Conservation (phyloP, 805 yeast genomes). For the Kuraishia floccosa region DNA sequence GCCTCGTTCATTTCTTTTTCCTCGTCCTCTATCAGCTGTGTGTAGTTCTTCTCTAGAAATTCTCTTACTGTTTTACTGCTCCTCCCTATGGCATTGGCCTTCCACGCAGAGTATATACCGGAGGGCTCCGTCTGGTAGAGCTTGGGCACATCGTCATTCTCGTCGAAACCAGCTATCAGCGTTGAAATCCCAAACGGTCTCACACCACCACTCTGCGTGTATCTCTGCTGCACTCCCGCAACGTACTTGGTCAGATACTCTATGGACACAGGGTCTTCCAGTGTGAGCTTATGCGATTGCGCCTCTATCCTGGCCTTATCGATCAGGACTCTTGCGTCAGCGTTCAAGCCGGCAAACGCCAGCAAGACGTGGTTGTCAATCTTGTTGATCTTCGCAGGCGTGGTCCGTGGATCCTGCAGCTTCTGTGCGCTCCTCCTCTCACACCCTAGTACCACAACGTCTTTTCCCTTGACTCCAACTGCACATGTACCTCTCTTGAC, state of each 20-base stretch:
- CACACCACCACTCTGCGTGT: conserved; percentile 97
- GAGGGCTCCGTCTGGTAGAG: conserved; percentile 95
- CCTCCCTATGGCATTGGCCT: conserved; percentile 94
- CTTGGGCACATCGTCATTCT: conserved; percentile 68
- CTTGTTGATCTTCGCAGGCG: conserved; percentile 89
- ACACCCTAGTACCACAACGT: conserved; percentile 88
- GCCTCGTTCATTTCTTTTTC: conserved; percentile 52
- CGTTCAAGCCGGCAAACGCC: conserved; percentile 95
- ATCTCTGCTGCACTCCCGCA: conserved; percentile 96
- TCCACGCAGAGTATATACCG: conserved; percentile 96
- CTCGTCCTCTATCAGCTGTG: conserved; percentile 16
- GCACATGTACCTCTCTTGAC: conserved; percentile 98
- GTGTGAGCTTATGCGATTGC: conserved; percentile 85
- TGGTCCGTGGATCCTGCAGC: conserved; percentile 91
- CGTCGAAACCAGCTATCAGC: conserved; percentile 91
- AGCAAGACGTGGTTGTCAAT: conserved; percentile 84
- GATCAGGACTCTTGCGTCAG: conserved; percentile 92
- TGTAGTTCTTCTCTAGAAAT: conserved; percentile 82
- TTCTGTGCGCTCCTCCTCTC: conserved; percentile 93
- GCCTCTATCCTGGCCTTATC: conserved; percentile 96
- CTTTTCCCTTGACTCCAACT: conserved; percentile 88
- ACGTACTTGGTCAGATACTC: conserved; percentile 90
- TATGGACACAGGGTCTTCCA: conserved; percentile 86
- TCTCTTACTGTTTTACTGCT: conserved; percentile 93
- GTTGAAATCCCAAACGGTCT: conserved; percentile 97